A percentile compares a stretch with the other conserved stretches of the same genome.
Conservation (phyloP, 208 protist species). For the Vickermania spadyakhi region DNA sequence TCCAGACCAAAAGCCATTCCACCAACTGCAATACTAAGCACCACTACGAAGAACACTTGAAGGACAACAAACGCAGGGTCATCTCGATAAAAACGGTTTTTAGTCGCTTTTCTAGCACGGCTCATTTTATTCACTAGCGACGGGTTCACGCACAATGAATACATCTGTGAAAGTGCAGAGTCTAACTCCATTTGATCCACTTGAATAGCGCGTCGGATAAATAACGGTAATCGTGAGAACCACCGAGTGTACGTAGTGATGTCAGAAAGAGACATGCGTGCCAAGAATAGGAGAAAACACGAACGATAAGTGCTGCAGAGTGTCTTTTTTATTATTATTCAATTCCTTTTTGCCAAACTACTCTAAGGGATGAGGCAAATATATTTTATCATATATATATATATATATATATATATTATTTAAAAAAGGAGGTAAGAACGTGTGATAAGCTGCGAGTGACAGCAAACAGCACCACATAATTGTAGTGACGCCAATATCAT, state of each 20-base stretch:
- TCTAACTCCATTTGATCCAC: slow-evolving; percentile 90
- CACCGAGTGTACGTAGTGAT: slow-evolving; percentile 32
- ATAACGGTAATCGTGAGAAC: slow-evolving; percentile 61
- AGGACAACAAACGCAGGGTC: slow-evolving; percentile 95
- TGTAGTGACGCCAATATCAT: too few species aligned
- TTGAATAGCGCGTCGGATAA: slow-evolving; percentile 71
- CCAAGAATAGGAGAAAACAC: slow-evolving; percentile 3
- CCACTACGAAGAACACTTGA: slow-evolving; percentile 72
- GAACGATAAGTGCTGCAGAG: neutral
- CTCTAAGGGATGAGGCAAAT: too few species aligned
- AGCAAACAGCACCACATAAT: too few species aligned
- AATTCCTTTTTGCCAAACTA: too few species aligned
- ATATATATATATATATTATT: too few species aligned
- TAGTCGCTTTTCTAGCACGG: slow-evolving; percentile 90
- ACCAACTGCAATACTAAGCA: slow-evolving; percentile 30
- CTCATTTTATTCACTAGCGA: slow-evolving; percentile 85
- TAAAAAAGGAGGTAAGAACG: too few species aligned
- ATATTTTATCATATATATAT: too few species aligned
- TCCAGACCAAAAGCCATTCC: slow-evolving; percentile 12
- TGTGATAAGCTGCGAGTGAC: too few species aligned
- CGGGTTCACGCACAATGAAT: slow-evolving; percentile 65
- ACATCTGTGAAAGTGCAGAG: slow-evolving; percentile 88
- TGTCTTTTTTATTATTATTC: neutral
- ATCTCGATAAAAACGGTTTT: slow-evolving; percentile 96
- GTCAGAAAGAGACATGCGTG: neutral